Conservation (phyloP, 208 protist species). For the Porcisia deanei region DNA sequence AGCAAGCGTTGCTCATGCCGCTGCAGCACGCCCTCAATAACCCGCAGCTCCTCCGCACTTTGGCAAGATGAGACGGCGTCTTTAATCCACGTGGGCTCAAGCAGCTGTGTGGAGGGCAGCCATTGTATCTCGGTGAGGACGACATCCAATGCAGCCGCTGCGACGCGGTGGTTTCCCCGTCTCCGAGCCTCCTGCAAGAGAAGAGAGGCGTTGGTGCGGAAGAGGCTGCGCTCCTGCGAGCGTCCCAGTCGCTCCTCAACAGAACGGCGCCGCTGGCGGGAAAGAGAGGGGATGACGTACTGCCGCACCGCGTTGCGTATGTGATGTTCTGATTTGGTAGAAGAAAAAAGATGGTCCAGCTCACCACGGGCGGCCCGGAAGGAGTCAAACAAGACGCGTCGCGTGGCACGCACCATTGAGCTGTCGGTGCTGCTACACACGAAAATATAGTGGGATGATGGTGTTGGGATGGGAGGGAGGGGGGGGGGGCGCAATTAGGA, state of each 20-base stretch:
- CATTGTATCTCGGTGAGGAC: constrained; percentile 28
- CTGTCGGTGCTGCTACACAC: not conserved
- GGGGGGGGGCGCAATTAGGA: too few species aligned
- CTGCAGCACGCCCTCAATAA: constrained; percentile 41
- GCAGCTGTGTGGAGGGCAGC: constrained; percentile 17
- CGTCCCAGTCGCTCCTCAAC: constrained; percentile 16
- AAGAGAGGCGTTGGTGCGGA: constrained; percentile 52
- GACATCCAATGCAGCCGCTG: constrained; percentile 46
- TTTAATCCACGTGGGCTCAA: constrained; percentile 69
- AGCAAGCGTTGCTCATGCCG: constrained; percentile 24
- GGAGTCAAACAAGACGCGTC: constrained; percentile 43
- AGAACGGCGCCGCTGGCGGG: constrained; percentile 17
- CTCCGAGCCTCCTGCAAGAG: constrained; percentile 71
- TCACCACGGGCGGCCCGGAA: constrained; percentile 50
- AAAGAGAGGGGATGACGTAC: constrained; percentile 31
- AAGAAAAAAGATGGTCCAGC: constrained; percentile 44
- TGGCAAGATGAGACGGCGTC: constrained; percentile 63
- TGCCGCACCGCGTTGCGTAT: constrained; percentile 36
- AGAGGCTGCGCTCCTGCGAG: constrained; percentile 50
- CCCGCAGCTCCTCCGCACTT: constrained; percentile 44
- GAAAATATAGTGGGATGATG: not conserved
- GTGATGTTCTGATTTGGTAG: constrained; percentile 39
- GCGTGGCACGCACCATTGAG: constrained; percentile 18
- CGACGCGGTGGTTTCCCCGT: constrained; percentile 38
- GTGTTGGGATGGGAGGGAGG: not conserved